These are phyloP conservation scores for Pythium dissotocum DNA, from an alignment of 352 stramenopile genomes.

Conservation along the genomic window DNA sequence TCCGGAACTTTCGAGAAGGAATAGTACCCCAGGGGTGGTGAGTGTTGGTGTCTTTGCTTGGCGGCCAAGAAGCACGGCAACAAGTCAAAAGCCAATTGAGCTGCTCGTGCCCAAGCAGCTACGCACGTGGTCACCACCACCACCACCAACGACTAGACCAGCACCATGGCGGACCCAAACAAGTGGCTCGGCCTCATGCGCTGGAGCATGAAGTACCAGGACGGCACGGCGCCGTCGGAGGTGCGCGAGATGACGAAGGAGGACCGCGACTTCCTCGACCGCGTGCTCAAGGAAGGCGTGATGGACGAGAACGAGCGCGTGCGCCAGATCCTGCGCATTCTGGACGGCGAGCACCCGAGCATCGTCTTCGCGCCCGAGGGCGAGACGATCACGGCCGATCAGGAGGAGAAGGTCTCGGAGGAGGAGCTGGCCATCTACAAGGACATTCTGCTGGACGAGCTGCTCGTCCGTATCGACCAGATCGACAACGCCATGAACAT, in stretches of 20 bases:
- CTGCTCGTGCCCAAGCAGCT: background rate
- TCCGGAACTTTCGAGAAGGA: slow-evolving; percentile 36
- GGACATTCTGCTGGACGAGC: slow-evolving; percentile 78
- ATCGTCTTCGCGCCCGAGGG: slow-evolving; percentile 57
- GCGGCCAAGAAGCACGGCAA: background rate
- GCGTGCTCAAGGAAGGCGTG: slow-evolving; percentile 82
- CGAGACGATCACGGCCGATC: slow-evolving; percentile 33
- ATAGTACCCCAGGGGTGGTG: slow-evolving; percentile 15
- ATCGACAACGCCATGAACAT: slow-evolving; percentile 90
- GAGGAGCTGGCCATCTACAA: slow-evolving; percentile 83
- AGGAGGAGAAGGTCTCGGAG: slow-evolving; percentile 40
- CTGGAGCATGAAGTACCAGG: slow-evolving; percentile 88
- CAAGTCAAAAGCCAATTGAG: slow-evolving; percentile 11
- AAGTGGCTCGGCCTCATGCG: slow-evolving; percentile 89
- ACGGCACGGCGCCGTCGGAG: slow-evolving; percentile 70
- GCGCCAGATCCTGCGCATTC: slow-evolving; percentile 80
- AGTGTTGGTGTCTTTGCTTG: slow-evolving; percentile 16
- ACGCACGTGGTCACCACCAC: no score
- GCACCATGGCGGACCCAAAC: slow-evolving; percentile 60
- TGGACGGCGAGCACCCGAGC: slow-evolving; percentile 73
- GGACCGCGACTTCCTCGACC: slow-evolving; percentile 76
- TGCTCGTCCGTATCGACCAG: slow-evolving; percentile 84
- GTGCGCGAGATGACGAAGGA: slow-evolving; percentile 75
- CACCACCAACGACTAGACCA: background rate
- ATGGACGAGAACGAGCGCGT: slow-evolving; percentile 87